A percentile compares a stretch with the other conserved stretches of the same genome.
Evolutionary conservation across 192 early-diverging fungal species (phyloP).

Genomic region (Spizellomyces sp.): DNA sequence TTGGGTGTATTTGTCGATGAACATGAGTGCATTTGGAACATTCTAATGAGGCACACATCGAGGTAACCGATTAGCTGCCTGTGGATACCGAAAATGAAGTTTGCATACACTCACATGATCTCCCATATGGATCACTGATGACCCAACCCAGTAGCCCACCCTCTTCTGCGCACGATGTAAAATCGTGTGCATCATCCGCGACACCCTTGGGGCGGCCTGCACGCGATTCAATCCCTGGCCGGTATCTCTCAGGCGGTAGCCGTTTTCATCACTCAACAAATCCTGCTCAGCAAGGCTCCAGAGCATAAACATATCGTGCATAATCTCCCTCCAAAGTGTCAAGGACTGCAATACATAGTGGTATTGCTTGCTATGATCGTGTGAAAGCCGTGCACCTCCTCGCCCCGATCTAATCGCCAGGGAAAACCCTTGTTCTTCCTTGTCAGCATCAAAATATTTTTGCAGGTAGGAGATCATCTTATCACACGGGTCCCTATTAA

Average conservation of each 20-base stretch:
- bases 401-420: slow-evolving; percentile 83
- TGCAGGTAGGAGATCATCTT: slow-evolving; percentile 82
- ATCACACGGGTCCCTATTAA: slow-evolving; percentile 88
- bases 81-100: neutral
- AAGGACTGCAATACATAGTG: slow-evolving; percentile 92
- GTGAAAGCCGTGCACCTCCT: slow-evolving; percentile 86
- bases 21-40: slow-evolving; percentile 97
- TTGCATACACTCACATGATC: slow-evolving; percentile 63
- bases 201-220: slow-evolving; percentile 83
- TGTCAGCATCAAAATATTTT: slow-evolving; percentile 61
- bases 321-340: slow-evolving; percentile 92
- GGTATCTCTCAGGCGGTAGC: slow-evolving; percentile 91
- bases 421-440: slow-evolving; percentile 64
- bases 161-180: slow-evolving; percentile 82
- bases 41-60: slow-evolving; percentile 49
- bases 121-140: slow-evolving; percentile 94
- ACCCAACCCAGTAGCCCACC: slow-evolving; percentile 90
- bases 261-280: slow-evolving; percentile 70
- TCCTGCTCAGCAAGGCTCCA: slow-evolving; percentile 92
- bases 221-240: slow-evolving; percentile 97
- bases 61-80: neutral
- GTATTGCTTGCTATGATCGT: slow-evolving; percentile 92
- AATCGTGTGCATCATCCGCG: slow-evolving; percentile 85
- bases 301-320: slow-evolving; percentile 95
- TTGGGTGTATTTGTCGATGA: slow-evolving; percentile 98